Base-by-base conservation (phyloP, 2,329 filamentous ascomycete genomes). In the Thelonectria olida region DNA sequence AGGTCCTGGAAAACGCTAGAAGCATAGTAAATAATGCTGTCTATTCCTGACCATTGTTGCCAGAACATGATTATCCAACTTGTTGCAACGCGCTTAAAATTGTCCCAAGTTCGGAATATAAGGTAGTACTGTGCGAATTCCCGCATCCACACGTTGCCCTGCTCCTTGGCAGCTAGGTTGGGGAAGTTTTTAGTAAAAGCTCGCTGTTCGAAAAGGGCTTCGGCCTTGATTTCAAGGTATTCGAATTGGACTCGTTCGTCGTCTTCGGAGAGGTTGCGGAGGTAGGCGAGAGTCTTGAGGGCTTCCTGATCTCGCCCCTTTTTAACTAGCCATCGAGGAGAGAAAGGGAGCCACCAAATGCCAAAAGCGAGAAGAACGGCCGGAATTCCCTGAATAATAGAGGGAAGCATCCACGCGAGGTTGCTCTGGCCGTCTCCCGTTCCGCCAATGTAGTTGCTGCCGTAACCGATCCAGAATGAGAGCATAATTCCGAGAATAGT, bases 141-240 rank as follows among this genome's bases (percentile, higher is more conserved):
- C 20, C 79, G 67, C 12, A 73, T 67, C 68, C 78, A 79, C 0
- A 81, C 72, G 59, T 77, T 84, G 34, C 77, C 75, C 56, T 77
- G 73, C 57, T 79, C 74, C 58, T 77, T 77, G 15, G 77, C 76
- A 4, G 79, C 78, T 7, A 80, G 66, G 25, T 79, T 76, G 2
- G 82, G 82, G 57, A 83, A 84, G 22, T 88, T 82, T 63, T 90
- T 88, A 0, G 85, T 84, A 9, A 90, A 82, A 1, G 86, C 87
- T 31, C 88, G 85, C 76, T 92, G 91, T 76, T 95, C 91, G 68
- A 95, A 95, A 25, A 91, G 75, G 0, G 87, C 88, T 74, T 93
- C 90, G 0, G 91, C 90, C 75, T 92, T 92, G 78, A 95, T 94
- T 74, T 95, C 92, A n/a, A 92, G 84, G 71, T 90, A 93, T 71